These are phyloP conservation scores for Tetrahymena borealis DNA, from an alignment of 73 alveolate species.

Conservation along the genomic window DNA sequence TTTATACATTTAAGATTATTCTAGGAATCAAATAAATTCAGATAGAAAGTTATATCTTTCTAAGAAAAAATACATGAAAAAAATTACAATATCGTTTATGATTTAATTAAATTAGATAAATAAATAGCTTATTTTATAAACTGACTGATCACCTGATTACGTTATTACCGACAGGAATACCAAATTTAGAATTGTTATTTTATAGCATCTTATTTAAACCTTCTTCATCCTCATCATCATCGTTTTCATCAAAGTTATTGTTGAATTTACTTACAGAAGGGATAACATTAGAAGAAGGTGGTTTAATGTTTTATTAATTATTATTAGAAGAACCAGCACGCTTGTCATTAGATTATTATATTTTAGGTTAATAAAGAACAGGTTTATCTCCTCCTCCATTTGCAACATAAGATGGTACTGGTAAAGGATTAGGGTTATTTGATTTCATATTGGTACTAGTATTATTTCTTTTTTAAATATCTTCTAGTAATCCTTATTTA, in stretches of 20 bases:
- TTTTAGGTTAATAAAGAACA: background rate
- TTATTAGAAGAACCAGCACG: no score
- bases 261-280: background rate
- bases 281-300: background rate
- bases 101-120: no score
- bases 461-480: background rate
- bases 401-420: background rate
- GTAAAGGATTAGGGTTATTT: background rate
- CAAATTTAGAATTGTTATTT: background rate
- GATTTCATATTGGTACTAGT: background rate
- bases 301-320: no score
- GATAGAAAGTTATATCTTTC: no score
- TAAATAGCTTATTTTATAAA: no score
- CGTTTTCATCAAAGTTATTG: background rate
- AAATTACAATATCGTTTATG: no score
- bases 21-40: no score
- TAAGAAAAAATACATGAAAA: no score
- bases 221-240: background rate
- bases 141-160: background rate
- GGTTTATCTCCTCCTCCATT: background rate
- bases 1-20: no score
- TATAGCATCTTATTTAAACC: background rate
- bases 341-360: no score
- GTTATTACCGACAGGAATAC: background rate
- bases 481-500: background rate